Evolutionary conservation across 202 grass and related monocot species (phyloP), one percentile per base, ranked within the genome.

Genomic region (Bolboschoenoplectus hybrid): DNA sequence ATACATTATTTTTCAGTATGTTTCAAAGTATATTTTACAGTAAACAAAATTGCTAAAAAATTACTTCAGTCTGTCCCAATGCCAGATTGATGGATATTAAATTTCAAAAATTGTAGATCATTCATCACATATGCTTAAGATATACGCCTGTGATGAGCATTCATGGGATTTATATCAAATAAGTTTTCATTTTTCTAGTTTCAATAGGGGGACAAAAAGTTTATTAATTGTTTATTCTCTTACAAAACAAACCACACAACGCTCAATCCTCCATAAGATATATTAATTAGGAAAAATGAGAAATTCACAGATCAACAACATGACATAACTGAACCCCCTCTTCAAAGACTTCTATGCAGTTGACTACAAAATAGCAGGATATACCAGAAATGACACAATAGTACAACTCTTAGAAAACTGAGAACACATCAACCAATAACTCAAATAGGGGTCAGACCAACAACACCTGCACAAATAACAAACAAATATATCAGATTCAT

Each of bases 401-500:
- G 43, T 80, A 80, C 36, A 43, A 17, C 32, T 61, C 76, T 55
- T 55, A n/a, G 38, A 41, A 51, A 70, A 71, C 32, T 69, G 84
- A 40, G n/a, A 45, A 47, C 12, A 60, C 38, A 85, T 6, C 26
- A 75, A 47, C 51, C 52, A 17, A 47, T 68, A n/a, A 83, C 50
- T 84, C 88, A 91, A 85, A 91, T 26, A 16, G 92, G 91, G 36
- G 95, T 93, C 83, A 97, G 82, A 26, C 95, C 95, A 78, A 93
- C 91, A 78, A 97, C 92, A 87, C 91, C 92, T 97, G 91, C 76
- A 62, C 16, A 89, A 43, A 39, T 63, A 89, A 45, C 0, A 84
- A 4, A 36, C 0, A 47, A 66, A 85, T 85, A 47, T 62, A 88
- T 78, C 12, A 71, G 39, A 50, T 61, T 39, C 4, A 36, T 36